Percentiles rank a stretch among this genome's conserved stretches.
Evolutionary conservation across 805 yeast species (phyloP).

Genomic region (Kodamaea neixiangensis): DNA sequence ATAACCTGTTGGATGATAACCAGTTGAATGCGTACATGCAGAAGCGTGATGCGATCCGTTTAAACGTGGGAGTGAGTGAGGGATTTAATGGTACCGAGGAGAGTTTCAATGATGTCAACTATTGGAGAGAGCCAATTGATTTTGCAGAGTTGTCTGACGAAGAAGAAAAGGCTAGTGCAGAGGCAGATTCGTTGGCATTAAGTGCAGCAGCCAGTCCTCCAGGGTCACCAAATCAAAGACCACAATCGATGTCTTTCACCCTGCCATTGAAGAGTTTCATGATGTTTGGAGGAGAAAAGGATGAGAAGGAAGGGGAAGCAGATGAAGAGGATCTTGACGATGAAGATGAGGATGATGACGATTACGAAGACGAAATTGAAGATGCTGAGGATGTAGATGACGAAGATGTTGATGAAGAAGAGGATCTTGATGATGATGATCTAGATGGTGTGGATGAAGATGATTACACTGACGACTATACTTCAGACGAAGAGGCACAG

Average conservation of each 20-base stretch:
- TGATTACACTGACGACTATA: constrained; percentile 8
- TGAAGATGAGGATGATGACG: constrained; percentile 31
- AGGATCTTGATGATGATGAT: constrained; percentile 15
- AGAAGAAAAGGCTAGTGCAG: constrained; percentile 13
- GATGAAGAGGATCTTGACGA: constrained; percentile 26
- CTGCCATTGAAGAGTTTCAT: constrained; percentile 45
- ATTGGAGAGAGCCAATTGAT: constrained; percentile 85
- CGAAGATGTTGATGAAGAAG: constrained; percentile 17
- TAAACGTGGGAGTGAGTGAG: constrained; percentile 39
- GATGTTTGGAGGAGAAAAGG: constrained; percentile 35
- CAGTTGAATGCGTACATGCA: constrained; percentile 38
- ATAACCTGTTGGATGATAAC: constrained; percentile 34
- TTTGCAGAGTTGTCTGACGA: constrained; percentile 54
- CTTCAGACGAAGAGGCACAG: neutral
- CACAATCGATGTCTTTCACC: constrained; percentile 36
- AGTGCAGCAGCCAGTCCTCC: constrained; percentile 12
- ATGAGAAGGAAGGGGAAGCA: constrained; percentile 13
- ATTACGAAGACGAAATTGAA: constrained; percentile 24
- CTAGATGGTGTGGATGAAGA: constrained; percentile 17
- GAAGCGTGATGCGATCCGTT: constrained; percentile 16
- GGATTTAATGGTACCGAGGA: constrained; percentile 44
- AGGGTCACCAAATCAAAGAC: constrained; percentile 28
- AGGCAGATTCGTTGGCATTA: neutral
- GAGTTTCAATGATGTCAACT: constrained; percentile 82
- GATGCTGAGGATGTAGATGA: constrained; percentile 33